A percentile compares a stretch with the other conserved stretches of the same genome.
These are phyloP conservation scores for Abrus precatorius DNA, from an alignment of 306 rosid species.

Conservation along the genomic window DNA sequence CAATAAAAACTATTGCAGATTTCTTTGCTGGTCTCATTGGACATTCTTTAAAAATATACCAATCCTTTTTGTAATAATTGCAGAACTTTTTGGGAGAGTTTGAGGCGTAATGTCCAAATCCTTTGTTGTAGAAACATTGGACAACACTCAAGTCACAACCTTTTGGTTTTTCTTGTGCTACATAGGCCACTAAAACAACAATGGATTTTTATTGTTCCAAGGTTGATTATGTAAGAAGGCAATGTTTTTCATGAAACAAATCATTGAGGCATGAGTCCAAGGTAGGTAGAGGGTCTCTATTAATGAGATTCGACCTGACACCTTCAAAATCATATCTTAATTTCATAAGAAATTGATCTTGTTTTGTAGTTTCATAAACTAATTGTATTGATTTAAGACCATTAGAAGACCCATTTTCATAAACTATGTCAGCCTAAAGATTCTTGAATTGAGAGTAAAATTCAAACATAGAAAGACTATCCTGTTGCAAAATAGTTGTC, in stretches of 20 bases:
- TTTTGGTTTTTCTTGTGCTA: neutral
- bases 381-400: neutral
- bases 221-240: neutral
- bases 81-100: neutral
- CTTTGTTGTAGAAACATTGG: constrained; percentile 16
- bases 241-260: neutral
- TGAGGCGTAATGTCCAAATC: constrained; percentile 7
- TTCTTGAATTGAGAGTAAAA: neutral
- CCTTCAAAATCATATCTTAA: constrained; percentile 16
- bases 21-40: neutral
- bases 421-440: neutral
- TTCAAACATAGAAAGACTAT: neutral
- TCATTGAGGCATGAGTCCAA: constrained; percentile 1
- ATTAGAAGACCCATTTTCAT: neutral
- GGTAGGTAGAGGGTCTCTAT: neutral
- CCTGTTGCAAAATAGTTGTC: neutral
- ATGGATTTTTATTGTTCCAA: neutral
- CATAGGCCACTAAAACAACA: neutral
- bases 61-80: constrained; percentile 24
- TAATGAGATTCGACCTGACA: neutral
- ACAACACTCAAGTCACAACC: neutral
- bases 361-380: neutral
- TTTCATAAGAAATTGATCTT: constrained; percentile 12
- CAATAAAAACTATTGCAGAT: too few relatives aligned
- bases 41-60: constrained; percentile 8